Base-by-base conservation (phyloP, 352 stramenopile species). In the Proteromonas lacertae region DNA sequence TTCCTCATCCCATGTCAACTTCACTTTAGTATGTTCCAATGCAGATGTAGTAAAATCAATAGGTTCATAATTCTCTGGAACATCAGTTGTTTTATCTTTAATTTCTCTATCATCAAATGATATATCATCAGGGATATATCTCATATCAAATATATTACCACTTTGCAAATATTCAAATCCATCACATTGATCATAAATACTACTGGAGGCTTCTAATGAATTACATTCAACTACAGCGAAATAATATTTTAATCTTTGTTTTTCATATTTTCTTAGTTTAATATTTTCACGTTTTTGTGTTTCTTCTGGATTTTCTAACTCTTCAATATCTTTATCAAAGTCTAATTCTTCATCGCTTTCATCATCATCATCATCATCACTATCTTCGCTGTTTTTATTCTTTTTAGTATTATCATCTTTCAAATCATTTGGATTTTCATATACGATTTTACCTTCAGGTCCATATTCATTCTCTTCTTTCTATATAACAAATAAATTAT, bases 181-280 rank as follows among this genome's bases (percentile, higher is more conserved):
- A 47, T 96, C 81, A 17, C 82, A 42, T 51, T 79, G 65, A 40
- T 82, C 62, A 41, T 93, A 93, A 29, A 90, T 75, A 20, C 62
- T 55, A 25, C 77, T 67, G 20, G 83, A 74, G 6, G 76, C 75
- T 35, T 74, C 66, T 22, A 74, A 55, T 18, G 58, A 74, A 37
- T 81, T 60, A 57, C 82, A 94, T 29, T 74, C 77, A 9, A 80
- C 74, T 14, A 95, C 58, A 2, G 80, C 83, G 60, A 93, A 95
- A 48, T 92, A 95, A 53, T 96, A 96, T 43, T 77, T 72, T 24
- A 96, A 58, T 52, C 92, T 92, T 38, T 87, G 71, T 30, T 86
- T 59, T 50, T 96, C 83, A 53, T 94, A 95, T 24, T 66, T 65
- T 37, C 80, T 66, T 25, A 96, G 54, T 44, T 83, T 84, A 53